Conservation (phyloP, 73 alveolate species). For the Blepharisma stoltei region DNA sequence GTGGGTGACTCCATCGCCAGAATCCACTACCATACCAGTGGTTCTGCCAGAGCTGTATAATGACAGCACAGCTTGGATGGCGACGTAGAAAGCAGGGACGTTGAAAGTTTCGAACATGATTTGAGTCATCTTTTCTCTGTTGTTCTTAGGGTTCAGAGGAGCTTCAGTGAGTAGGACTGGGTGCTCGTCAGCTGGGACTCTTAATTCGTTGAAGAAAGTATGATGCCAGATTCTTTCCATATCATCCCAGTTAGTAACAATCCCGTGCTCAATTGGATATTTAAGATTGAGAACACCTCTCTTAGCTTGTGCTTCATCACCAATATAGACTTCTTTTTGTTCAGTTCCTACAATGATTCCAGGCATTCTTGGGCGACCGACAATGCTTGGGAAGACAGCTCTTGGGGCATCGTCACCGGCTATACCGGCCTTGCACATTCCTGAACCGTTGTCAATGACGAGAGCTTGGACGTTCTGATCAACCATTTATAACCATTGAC, state of each 20-base stretch:
- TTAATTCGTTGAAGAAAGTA: conserved; percentile 68
- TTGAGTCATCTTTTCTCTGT: conserved; percentile 75
- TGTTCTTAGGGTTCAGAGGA: conserved; percentile 61
- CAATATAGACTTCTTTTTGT: conserved; percentile 86
- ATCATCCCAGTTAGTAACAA: conserved; percentile 94
- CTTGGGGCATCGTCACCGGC: conserved; percentile 97
- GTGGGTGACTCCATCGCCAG: conserved; percentile 98
- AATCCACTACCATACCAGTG: conserved; percentile 95
- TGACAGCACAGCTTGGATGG: conserved; percentile 93
- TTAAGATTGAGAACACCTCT: conserved; percentile 88
- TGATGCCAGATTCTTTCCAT: conserved; percentile 80
- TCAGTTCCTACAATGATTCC: conserved; percentile 69
- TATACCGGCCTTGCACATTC: conserved; percentile 94
- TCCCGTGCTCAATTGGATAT: conserved; percentile 94
- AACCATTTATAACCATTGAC: no score
- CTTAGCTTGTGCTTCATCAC: conserved; percentile 97
- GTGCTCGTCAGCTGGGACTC: conserved; percentile 73
- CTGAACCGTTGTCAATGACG: conserved; percentile 97
- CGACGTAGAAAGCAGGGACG: conserved; percentile 94
- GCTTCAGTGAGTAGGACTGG: conserved; percentile 81
- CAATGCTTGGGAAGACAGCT: conserved; percentile 81
- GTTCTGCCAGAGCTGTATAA: conserved; percentile 93
- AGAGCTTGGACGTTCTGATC: conserved; percentile 29
- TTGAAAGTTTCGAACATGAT: conserved; percentile 93
- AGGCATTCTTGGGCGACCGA: conserved; percentile 85